Conservation (phyloP, 305 asterid genomes). For the Euphrasia arctica region DNA sequence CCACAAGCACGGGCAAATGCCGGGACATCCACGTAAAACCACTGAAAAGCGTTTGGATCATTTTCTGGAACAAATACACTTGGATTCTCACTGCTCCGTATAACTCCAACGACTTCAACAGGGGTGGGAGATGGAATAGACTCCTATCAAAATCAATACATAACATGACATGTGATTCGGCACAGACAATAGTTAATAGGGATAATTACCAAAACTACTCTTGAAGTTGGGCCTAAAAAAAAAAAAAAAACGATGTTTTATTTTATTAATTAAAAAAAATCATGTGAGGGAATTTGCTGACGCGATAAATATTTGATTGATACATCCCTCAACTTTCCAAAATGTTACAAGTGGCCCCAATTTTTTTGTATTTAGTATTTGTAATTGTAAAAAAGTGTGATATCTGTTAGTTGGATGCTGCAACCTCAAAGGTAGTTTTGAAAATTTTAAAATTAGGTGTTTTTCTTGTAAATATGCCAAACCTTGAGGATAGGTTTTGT, state of each 20-base stretch:
- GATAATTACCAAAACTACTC: background rate
- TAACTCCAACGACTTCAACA: slow-evolving; percentile 67
- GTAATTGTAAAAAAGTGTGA: background rate
- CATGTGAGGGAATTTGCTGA: background rate
- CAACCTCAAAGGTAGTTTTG: background rate
- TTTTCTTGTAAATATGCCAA: background rate
- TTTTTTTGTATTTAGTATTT: background rate
- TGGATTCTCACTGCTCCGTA: slow-evolving; percentile 92
- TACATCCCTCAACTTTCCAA: background rate
- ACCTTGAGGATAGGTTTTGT: background rate
- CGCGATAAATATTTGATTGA: background rate
- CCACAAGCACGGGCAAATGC: slow-evolving; percentile 76
- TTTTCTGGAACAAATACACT: slow-evolving; percentile 94
- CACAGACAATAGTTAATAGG: background rate
- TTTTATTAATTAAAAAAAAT: background rate
- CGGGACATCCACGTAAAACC: slow-evolving; percentile 93
- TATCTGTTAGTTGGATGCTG: background rate
- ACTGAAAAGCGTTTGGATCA: slow-evolving; percentile 72
- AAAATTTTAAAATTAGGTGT: background rate
- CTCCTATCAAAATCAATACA: slow-evolving; percentile 51
- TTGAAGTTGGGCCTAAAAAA: background rate
- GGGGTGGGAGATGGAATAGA: slow-evolving; percentile 35
- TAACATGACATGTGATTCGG: slow-evolving; percentile 26
- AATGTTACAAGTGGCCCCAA: background rate
- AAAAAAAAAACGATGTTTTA: background rate